These are phyloP conservation scores for Suhomyces canberraensis DNA, from an alignment of 805 yeast species.

Conservation along the genomic window DNA sequence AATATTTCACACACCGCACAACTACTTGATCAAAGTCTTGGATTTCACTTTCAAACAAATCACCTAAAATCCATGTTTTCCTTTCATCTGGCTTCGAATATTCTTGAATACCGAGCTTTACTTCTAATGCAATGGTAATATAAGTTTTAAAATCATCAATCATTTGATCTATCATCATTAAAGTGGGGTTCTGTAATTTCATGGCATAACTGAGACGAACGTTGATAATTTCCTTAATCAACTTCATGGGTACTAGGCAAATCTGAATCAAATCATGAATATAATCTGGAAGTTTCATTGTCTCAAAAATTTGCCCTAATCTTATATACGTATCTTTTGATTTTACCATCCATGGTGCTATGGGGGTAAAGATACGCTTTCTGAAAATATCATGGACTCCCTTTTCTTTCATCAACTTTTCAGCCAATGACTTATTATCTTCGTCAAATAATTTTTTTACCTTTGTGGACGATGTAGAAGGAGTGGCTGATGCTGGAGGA, in stretches of 20 bases:
- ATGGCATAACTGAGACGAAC: constrained; percentile 75
- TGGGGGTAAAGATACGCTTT: constrained; percentile 60
- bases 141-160: constrained; percentile 79
- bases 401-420: constrained; percentile 74
- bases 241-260: constrained; percentile 70
- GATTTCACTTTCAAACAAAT: constrained; percentile 54
- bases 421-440: constrained; percentile 70
- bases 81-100: constrained; percentile 52
- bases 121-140: constrained; percentile 68
- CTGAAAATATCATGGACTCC: constrained; percentile 71
- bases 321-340: constrained; percentile 69
- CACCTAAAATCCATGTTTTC: constrained; percentile 69
- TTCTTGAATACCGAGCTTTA: constrained; percentile 63
- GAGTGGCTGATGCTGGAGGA: constrained; percentile 11
- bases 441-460: constrained; percentile 48
- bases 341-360: constrained; percentile 80
- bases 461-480: constrained; percentile 8
- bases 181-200: constrained; percentile 77
- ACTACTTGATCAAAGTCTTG: constrained; percentile 60
- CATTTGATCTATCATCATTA: constrained; percentile 95
- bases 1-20: constrained; percentile 68
- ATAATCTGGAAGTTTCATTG: constrained; percentile 71
- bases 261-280: constrained; percentile 62
- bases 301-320: constrained; percentile 58
- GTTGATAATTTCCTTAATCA: constrained; percentile 74